A percentile compares a stretch with the other conserved stretches of the same genome.
These are phyloP conservation scores for Penicillium sp. DNA, from an alignment of 2,329 filamentous ascomycete species.

Conservation along the genomic window DNA sequence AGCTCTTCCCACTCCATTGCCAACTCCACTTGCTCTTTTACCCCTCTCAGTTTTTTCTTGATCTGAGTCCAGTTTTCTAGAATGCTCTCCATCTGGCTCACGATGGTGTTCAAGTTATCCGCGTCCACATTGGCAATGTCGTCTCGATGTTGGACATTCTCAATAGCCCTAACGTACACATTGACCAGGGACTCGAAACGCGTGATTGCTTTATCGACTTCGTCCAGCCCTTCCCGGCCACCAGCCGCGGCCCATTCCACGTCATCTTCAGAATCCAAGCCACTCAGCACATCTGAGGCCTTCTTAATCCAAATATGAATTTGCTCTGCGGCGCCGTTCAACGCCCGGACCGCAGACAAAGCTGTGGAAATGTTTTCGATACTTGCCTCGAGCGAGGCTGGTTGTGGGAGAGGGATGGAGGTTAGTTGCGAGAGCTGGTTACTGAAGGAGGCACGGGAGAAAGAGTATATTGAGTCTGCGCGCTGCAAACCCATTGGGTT, in stretches of 20 bases:
- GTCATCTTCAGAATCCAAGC: slow-evolving; percentile 91
- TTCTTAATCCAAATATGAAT: slow-evolving; percentile 93
- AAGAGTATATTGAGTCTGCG: slow-evolving; percentile 85
- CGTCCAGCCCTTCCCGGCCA: slow-evolving; percentile 57
- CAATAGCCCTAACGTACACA: slow-evolving; percentile 91
- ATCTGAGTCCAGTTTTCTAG: slow-evolving; percentile 82
- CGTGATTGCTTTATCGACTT: slow-evolving; percentile 67
- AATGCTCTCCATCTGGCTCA: slow-evolving; percentile 86
- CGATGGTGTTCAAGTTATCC: slow-evolving; percentile 70
- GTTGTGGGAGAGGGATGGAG: slow-evolving; percentile 82
- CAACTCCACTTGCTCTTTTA: slow-evolving; percentile 89
- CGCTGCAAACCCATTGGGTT: slow-evolving; percentile 54
- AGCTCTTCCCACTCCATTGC: slow-evolving; percentile 99
- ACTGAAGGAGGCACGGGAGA: slow-evolving; percentile 87
- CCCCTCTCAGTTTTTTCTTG: slow-evolving; percentile 69
- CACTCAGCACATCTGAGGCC: slow-evolving; percentile 81
- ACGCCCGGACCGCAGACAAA: slow-evolving; percentile 74
- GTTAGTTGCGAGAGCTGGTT: slow-evolving; percentile 91
- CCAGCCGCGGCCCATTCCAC: slow-evolving; percentile 94
- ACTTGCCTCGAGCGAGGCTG: slow-evolving; percentile 75
- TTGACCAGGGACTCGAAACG: slow-evolving; percentile 87
- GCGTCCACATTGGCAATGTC: slow-evolving; percentile 72
- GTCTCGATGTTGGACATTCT: slow-evolving; percentile 74
- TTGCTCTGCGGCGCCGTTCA: slow-evolving; percentile 85
- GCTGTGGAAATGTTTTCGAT: slow-evolving; percentile 84